Evolutionary conservation across 108 stramenopile species (phyloP).

Genomic region (Discostella pseudostelligera): DNA sequence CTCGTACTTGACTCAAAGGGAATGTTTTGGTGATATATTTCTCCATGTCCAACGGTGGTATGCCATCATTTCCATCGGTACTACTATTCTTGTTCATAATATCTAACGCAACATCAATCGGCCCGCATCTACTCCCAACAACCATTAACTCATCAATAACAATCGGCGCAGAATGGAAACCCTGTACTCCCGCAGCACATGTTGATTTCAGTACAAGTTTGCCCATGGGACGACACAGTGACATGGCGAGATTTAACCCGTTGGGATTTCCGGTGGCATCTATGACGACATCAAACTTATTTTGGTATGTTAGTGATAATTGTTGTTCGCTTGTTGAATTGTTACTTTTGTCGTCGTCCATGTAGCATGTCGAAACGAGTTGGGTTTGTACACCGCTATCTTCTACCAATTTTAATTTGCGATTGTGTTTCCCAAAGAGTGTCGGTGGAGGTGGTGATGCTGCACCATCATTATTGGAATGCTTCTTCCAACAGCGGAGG

Average conservation of each 20-base stretch:
- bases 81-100: slow-evolving; percentile 34
- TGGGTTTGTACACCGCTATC: slow-evolving; percentile 47
- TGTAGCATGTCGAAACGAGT: slow-evolving; percentile 49
- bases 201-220: slow-evolving; percentile 71
- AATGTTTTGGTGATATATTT: slow-evolving; percentile 68
- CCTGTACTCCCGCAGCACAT: slow-evolving; percentile 58
- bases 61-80: slow-evolving; percentile 12
- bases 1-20: slow-evolving; percentile 55
- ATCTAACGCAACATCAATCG: slow-evolving; percentile 62
- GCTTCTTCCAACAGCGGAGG: slow-evolving; percentile 7
- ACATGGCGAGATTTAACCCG: slow-evolving; percentile 55
- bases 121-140: slow-evolving; percentile 70
- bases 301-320: slow-evolving; percentile 35
- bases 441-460: slow-evolving; percentile 36
- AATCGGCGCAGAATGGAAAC: slow-evolving; percentile 73
- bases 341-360: slow-evolving; percentile 33
- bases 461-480: no score
- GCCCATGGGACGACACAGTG: slow-evolving; percentile 73
- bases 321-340: no score
- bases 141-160: slow-evolving; percentile 79
- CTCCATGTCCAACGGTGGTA: slow-evolving; percentile 46
- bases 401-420: slow-evolving; percentile 62
- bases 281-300: slow-evolving; percentile 69
- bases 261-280: slow-evolving; percentile 75
- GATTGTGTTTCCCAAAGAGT: slow-evolving; percentile 70